Evolutionary conservation across 331 rosid species (phyloP).

Genomic region (Rosa hybrid): DNA sequence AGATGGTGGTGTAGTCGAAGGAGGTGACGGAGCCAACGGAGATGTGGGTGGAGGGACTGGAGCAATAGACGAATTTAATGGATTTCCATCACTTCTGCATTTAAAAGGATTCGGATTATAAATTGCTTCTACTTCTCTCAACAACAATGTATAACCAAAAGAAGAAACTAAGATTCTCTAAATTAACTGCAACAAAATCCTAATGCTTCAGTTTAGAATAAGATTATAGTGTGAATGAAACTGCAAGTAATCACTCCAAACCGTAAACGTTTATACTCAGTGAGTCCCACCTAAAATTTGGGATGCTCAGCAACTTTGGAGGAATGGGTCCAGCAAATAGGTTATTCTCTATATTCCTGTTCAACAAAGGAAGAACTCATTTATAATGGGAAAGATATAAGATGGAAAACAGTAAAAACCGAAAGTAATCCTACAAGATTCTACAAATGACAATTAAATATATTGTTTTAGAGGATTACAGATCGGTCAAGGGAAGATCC

Average conservation of each 20-base stretch:
- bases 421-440: slow-evolving; percentile 6
- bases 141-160: not conserved
- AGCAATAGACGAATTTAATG: slow-evolving; percentile 55
- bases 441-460: slow-evolving; percentile 22
- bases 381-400: slow-evolving; percentile 5
- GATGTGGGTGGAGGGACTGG: slow-evolving; percentile 56
- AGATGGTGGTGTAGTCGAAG: slow-evolving; percentile 40
- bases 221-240: not conserved
- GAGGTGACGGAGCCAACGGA: slow-evolving; percentile 36
- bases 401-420: not conserved
- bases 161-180: not conserved
- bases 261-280: slow-evolving; percentile 12
- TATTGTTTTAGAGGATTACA: slow-evolving; percentile 61
- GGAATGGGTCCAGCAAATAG: slow-evolving; percentile 84
- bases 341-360: slow-evolving; percentile 89
- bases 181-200: slow-evolving; percentile 13
- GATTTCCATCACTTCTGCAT: slow-evolving; percentile 89
- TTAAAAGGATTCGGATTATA: slow-evolving; percentile 4
- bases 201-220: slow-evolving; percentile 10
- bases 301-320: slow-evolving; percentile 67
- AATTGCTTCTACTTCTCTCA: not conserved
- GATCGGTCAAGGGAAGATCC: slow-evolving; percentile 71
- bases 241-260: slow-evolving; percentile 23
- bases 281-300: slow-evolving; percentile 56
- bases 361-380: slow-evolving; percentile 26